These are phyloP conservation scores for Verticillium alfalfae DNA, from an alignment of 2,329 filamentous ascomycete genomes.

Conservation along the genomic window DNA sequence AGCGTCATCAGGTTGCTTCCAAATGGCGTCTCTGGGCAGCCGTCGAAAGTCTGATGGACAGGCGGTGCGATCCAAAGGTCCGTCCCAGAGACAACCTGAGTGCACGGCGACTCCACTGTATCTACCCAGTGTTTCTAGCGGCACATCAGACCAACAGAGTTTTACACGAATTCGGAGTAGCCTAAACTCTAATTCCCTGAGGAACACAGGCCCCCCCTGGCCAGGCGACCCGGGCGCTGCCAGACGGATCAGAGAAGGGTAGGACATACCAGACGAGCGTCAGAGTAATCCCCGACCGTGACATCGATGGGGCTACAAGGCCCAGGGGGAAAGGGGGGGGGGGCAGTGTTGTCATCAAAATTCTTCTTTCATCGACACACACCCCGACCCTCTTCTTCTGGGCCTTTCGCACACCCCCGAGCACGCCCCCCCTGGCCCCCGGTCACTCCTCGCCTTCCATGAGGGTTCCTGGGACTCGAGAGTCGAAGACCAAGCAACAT, in stretches of 20 bases:
- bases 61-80: not conserved
- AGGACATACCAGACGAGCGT: not conserved
- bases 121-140: not conserved
- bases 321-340: not conserved
- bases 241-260: not conserved
- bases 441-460: not conserved
- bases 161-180: slow-evolving; percentile 6
- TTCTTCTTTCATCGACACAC: not conserved
- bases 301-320: not conserved
- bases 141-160: slow-evolving; percentile 1
- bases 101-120: not conserved
- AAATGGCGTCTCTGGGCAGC: not conserved
- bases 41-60: not conserved
- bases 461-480: slow-evolving; percentile 1
- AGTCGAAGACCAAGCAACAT: not conserved
- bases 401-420: not conserved
- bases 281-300: not conserved
- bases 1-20: not conserved
- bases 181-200: slow-evolving; percentile 3
- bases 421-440: not conserved
- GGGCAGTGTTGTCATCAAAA: not conserved
- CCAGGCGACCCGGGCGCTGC: not conserved
- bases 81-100: not conserved
- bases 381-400: not conserved
- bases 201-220: not conserved